phyloP scores from a whole-genome alignment of 2,329 filamentous ascomycete genomes.

The Colletotrichum sp. region DNA sequence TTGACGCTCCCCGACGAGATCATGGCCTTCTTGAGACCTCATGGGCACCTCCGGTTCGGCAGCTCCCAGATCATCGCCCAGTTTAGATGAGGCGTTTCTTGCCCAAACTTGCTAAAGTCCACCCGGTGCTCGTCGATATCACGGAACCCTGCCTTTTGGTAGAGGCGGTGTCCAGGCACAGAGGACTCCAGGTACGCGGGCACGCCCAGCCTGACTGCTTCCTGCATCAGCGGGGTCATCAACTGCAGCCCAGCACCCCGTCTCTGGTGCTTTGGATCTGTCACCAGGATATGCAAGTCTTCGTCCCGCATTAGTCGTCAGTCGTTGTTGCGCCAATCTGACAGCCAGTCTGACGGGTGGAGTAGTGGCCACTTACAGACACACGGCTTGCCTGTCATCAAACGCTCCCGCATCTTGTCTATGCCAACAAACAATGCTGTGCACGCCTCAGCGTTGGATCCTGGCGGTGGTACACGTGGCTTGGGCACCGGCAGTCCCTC shows the following conservation, averaged over 20 bases:
- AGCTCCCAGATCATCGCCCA: slow-evolving; percentile 24
- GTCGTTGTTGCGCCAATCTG: not conserved
- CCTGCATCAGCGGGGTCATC: slow-evolving; percentile 36
- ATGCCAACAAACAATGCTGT: slow-evolving; percentile 36
- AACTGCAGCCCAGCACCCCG: slow-evolving; percentile 39
- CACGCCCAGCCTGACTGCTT: slow-evolving; percentile 41
- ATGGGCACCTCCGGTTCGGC: slow-evolving; percentile 4
- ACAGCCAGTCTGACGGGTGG: not conserved
- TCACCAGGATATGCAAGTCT: slow-evolving; percentile 44
- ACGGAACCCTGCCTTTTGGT: slow-evolving; percentile 40
- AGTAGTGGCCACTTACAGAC: slow-evolving; percentile 34
- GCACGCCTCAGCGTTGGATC: slow-evolving; percentile 37
- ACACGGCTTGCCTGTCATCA: slow-evolving; percentile 35
- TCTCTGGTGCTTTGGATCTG: slow-evolving; percentile 39
- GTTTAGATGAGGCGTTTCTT: not conserved
- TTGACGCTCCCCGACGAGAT: not conserved
- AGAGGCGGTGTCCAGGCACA: slow-evolving; percentile 33
- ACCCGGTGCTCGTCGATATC: slow-evolving; percentile 26
- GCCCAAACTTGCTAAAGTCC: slow-evolving; percentile 12
- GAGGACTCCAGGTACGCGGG: slow-evolving; percentile 42
- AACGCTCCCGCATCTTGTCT: slow-evolving; percentile 31
- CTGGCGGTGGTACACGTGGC: slow-evolving; percentile 29
- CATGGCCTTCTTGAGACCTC: not conserved
- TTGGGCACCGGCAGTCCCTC: slow-evolving; percentile 27
- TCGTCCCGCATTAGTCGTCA: not conserved